Evolutionary conservation across 1,139 yeast species (phyloP), one percentile per base, ranked within the genome.

Genomic region (Candida mesenterica): DNA sequence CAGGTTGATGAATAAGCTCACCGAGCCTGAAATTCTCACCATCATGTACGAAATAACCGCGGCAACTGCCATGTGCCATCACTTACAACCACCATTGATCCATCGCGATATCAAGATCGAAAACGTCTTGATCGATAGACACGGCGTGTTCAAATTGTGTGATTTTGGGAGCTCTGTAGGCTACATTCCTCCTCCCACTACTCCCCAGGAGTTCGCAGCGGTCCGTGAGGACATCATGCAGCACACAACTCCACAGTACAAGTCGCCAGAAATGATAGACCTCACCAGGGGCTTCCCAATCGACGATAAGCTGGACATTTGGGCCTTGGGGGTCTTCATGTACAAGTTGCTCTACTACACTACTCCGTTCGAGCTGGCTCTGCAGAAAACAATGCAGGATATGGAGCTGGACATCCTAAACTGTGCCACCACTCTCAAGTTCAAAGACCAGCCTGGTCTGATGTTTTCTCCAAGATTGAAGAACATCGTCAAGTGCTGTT

Each of bases 201-300:
- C 72, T 42, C 71, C 78, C 6, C 79, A 77, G 40, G 95, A 85
- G 51, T 69, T 82, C 48, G 80, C 80, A 36, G 63, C 74, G 12
- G 61, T 90, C 31, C 86, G 85, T 44, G 87, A 86, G 46, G 97
- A 92, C 53, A 77, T 92, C 39, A 79, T 86, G 68, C 82, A 82
- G 44, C 94, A 92, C 58, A 92, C 98, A 0, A 92, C 98, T 2
- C 96, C 97, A n/a, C 98, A 92, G 59, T 92, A 92, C 60, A 72
- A 98, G 46, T 75, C 96, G 1, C 98, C 98, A 1, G 98, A 92
- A 59, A 92, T 92, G 98, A 75, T 94, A 36, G 97, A 92, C 60
- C 70, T 92, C 30, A 77, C 83, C 44, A 74, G 84, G 43, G 87
- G 94, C 3, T 73, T 83, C 41, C 95, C 97, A 3, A 85, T 92